phyloP scores from a whole-genome alignment of 108 stramenopile genomes.

The Skeletonema grethae region DNA sequence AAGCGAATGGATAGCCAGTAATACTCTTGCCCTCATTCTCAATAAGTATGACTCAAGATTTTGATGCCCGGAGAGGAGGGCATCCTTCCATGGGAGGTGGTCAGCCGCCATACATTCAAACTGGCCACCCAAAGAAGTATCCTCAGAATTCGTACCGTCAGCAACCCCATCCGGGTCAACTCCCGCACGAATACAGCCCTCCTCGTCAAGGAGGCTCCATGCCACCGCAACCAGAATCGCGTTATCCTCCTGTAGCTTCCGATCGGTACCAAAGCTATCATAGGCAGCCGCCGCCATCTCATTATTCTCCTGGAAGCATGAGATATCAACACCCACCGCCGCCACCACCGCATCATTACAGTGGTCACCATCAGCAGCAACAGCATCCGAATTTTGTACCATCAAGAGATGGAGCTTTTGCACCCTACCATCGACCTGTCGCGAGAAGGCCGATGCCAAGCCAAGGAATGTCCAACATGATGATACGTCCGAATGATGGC shows the following conservation, averaged over 20 bases:
- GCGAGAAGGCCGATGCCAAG: neutral
- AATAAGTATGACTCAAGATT: neutral
- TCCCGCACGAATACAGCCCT: neutral
- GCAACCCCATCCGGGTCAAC: neutral
- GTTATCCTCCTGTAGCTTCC: slow-evolving; percentile 19
- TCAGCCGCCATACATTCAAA: slow-evolving; percentile 4
- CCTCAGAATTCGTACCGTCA: neutral
- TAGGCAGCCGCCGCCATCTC: slow-evolving; percentile 8
- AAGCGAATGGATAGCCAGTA: neutral
- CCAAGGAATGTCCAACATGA: neutral
- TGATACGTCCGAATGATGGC: neutral
- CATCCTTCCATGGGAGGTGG: neutral
- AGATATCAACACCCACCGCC: neutral
- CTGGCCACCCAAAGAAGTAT: slow-evolving; percentile 1
- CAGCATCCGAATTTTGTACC: neutral
- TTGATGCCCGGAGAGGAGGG: neutral
- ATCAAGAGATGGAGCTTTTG: slow-evolving; percentile 2
- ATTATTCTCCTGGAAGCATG: neutral
- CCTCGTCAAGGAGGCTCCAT: slow-evolving; percentile 3
- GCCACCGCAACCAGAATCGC: slow-evolving; percentile 13
- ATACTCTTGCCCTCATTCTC: neutral
- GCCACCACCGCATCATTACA: slow-evolving; percentile 2
- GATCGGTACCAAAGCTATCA: neutral
- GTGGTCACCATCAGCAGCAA: neutral
- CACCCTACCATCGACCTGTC: neutral